Evolutionary conservation across 176 grass and related monocot species (phyloP), one percentile per base, ranked within the genome.

Genomic region (Oryza punctata): DNA sequence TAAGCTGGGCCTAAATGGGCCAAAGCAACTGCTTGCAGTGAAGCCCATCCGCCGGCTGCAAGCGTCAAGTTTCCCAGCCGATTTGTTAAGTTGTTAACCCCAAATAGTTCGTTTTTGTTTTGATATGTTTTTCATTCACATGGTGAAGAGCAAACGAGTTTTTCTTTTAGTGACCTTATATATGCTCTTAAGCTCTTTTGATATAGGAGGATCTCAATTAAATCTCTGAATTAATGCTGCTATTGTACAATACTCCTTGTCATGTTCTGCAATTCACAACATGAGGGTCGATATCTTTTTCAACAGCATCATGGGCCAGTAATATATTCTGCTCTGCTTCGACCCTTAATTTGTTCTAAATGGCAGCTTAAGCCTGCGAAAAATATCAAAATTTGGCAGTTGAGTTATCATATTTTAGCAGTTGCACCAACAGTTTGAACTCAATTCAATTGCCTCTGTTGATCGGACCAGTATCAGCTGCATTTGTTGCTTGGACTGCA

Each of bases 261-360:
- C 30, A 64, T 89, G n/a, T 43, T 92, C 37, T 77, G 65, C 14
- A 73, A 84, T 86, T 92, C 84, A 12, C 84, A 92, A 63, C 87
- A 81, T 61, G 75, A 84, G 70, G 86, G 49, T 37, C 75, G 61
- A 38, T 87, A 87, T 52, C 69, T 89, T 23, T 23, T 89, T 40
- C 8, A 10, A 40, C 8, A 9, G 38, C 37, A 38, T 7, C 37
- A 38, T 38, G 37, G 37, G 83, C 3, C 44, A 46, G 12, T 46
- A 12, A 13, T 46, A 46, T 46, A 46, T 46, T 46, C 44, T 46
- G 44, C 11, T 46, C 11, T 46, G 11, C 11, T 46, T 54, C 50
- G 19, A 54, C 50, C 15, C 6, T 2, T 46, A 46, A 46, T 54
- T 47, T 54, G 18, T 54, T 54, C 11, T 13, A 15, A 54, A 54